These are phyloP conservation scores for Globisporangium nunn DNA, from an alignment of 352 stramenopile genomes.

Conservation along the genomic window DNA sequence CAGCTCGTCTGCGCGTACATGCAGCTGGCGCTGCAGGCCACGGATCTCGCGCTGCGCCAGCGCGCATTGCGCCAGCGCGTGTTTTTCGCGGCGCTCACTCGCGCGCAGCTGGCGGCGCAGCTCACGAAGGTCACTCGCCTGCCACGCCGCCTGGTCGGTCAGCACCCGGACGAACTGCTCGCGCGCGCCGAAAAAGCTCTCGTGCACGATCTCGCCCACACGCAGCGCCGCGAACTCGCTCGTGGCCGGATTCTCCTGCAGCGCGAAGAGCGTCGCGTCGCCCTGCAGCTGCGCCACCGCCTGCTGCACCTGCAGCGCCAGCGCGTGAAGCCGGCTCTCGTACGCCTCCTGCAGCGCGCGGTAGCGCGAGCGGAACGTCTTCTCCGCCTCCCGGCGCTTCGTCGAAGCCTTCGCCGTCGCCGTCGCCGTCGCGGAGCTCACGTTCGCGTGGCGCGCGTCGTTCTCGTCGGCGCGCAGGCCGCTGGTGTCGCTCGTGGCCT, in stretches of 20 bases:
- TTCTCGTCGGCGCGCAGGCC: constrained; percentile 6
- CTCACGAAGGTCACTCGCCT: constrained; percentile 56
- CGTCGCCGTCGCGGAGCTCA: not conserved
- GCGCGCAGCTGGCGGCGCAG: constrained; percentile 34
- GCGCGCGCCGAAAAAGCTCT: constrained; percentile 59
- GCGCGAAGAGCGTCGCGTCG: constrained; percentile 51
- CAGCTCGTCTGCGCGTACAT: constrained; percentile 33
- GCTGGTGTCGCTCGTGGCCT: constrained; percentile 7
- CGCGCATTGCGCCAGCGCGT: constrained; percentile 35
- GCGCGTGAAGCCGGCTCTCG: constrained; percentile 54
- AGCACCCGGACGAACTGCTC: constrained; percentile 70
- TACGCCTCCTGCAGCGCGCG: constrained; percentile 60
- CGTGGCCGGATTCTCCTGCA: constrained; percentile 62
- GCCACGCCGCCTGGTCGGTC: constrained; percentile 64
- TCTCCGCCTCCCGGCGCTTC: constrained; percentile 25
- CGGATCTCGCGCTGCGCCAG: constrained; percentile 34
- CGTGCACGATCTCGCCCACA: constrained; percentile 56
- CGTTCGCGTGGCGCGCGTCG: constrained; percentile 5
- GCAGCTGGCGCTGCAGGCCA: constrained; percentile 32
- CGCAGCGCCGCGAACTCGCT: constrained; percentile 51
- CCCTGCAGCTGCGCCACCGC: constrained; percentile 43
- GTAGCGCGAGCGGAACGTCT: constrained; percentile 70
- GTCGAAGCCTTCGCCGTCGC: not conserved
- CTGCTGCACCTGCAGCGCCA: constrained; percentile 44
- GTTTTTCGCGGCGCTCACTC: constrained; percentile 29